phyloP scores from a whole-genome alignment of 805 yeast genomes.

The Starmera caribaea region DNA sequence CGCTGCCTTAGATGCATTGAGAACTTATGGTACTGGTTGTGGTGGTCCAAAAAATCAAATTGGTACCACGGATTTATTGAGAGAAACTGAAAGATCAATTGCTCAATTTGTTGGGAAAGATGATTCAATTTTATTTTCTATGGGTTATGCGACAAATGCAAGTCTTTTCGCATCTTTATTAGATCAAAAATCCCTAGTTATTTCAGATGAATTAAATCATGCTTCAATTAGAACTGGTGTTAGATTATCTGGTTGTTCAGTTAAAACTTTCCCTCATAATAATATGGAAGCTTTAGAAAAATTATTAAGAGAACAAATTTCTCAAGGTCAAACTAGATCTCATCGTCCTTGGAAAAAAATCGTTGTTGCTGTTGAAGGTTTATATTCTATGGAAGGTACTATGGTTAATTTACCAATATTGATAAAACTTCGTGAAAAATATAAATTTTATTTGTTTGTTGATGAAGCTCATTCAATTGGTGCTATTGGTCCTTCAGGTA shows the following conservation, averaged over 20 bases:
- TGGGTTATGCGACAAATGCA: slow-evolving; percentile 96
- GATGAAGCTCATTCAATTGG: slow-evolving; percentile 99
- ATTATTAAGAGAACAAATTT: slow-evolving; percentile 71
- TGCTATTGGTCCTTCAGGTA: slow-evolving; percentile 92
- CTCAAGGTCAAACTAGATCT: slow-evolving; percentile 89
- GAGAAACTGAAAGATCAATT: slow-evolving; percentile 61
- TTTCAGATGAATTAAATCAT: slow-evolving; percentile 91
- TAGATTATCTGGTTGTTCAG: slow-evolving; percentile 85
- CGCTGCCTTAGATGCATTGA: slow-evolving; percentile 50
- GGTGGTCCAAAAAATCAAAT: slow-evolving; percentile 68
- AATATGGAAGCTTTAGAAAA: slow-evolving; percentile 76
- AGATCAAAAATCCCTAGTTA: slow-evolving; percentile 81
- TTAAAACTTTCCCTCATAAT: slow-evolving; percentile 86
- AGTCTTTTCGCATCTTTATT: slow-evolving; percentile 74
- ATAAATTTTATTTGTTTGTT: slow-evolving; percentile 81
- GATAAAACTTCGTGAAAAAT: slow-evolving; percentile 66
- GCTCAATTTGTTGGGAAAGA: slow-evolving; percentile 90
- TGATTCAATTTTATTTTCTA: slow-evolving; percentile 75
- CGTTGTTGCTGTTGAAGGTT: slow-evolving; percentile 81
- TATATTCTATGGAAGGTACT: slow-evolving; percentile 90
- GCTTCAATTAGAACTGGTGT: slow-evolving; percentile 94
- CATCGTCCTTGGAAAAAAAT: slow-evolving; percentile 95
- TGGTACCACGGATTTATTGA: slow-evolving; percentile 73
- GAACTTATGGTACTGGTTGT: slow-evolving; percentile 66
- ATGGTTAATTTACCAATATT: slow-evolving; percentile 72